phyloP scores from a whole-genome alignment of 2,329 filamentous ascomycete species.

The Ascochyta rabiei region DNA sequence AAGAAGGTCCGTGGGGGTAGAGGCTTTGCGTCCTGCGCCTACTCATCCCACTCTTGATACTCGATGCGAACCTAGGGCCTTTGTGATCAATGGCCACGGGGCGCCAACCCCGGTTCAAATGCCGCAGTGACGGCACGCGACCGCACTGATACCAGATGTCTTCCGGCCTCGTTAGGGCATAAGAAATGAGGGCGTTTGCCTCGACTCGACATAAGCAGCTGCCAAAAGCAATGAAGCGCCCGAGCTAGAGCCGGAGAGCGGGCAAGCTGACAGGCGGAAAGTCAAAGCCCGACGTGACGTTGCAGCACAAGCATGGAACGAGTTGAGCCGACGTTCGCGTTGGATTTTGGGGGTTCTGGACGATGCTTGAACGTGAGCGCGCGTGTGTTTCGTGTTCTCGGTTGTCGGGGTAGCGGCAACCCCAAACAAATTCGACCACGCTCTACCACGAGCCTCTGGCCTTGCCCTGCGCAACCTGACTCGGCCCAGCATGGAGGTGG shows the following conservation, averaged over 20 bases:
- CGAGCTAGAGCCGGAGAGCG: conserved; percentile 12
- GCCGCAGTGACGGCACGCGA: conserved; percentile 19
- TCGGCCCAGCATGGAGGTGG: conserved; percentile 24
- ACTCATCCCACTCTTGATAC: conserved; percentile 20
- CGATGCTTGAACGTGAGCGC: conserved; percentile 8
- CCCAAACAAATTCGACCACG: conserved; percentile 24
- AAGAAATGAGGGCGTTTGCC: conserved; percentile 1
- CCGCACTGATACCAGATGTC: conserved; percentile 5
- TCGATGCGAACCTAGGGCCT: conserved; percentile 17
- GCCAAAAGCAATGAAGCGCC: conserved; percentile 24
- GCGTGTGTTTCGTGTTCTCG: conserved; percentile 13
- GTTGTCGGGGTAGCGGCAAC: conserved; percentile 26
- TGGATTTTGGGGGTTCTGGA: not conserved
- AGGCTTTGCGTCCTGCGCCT: conserved; percentile 18
- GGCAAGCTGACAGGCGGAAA: not conserved
- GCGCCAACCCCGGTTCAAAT: conserved; percentile 18
- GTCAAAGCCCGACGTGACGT: conserved; percentile 1
- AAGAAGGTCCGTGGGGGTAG: conserved; percentile 28
- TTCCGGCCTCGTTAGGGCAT: conserved; percentile 11
- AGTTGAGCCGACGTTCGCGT: not conserved
- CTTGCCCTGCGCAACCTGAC: conserved; percentile 8
- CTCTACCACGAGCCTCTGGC: conserved; percentile 17
- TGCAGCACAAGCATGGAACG: not conserved
- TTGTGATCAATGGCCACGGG: conserved; percentile 16
- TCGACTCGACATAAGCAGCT: conserved; percentile 9